Evolutionary conservation across 345 rosid genomes (phyloP).

Genomic region (Stellera chamaejasme): DNA sequence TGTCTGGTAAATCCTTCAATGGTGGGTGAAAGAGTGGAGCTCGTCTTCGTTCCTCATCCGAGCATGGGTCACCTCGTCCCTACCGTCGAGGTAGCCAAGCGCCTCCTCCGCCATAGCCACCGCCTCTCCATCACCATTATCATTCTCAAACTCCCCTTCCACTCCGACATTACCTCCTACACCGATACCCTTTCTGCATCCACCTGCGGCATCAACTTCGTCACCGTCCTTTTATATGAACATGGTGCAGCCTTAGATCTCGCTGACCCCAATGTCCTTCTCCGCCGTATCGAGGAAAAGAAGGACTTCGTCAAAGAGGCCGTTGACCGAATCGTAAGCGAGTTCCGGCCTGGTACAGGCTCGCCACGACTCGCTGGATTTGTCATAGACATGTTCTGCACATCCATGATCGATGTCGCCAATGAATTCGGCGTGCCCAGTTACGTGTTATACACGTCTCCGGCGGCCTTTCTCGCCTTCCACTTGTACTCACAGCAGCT

Average conservation of each 20-base stretch:
- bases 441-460: slow-evolving; percentile 38
- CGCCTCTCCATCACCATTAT: slow-evolving; percentile 40
- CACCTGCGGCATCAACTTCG: slow-evolving; percentile 27
- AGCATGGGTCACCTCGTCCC: slow-evolving; percentile 43
- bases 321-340: slow-evolving; percentile 6
- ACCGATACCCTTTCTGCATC: slow-evolving; percentile 13
- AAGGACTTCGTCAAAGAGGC: slow-evolving; percentile 29
- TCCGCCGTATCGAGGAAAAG: slow-evolving; percentile 14
- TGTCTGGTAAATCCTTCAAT: too few species aligned
- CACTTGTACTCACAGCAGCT: slow-evolving; percentile 9
- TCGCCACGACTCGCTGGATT: slow-evolving; percentile 35
- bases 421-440: slow-evolving; percentile 32
- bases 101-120: slow-evolving; percentile 29
- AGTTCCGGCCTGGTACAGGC: slow-evolving; percentile 3
- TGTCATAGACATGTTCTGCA: slow-evolving; percentile 49
- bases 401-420: slow-evolving; percentile 39
- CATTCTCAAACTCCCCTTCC: slow-evolving; percentile 16
- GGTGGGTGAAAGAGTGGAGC: slow-evolving; percentile 10
- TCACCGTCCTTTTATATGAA: slow-evolving; percentile 18
- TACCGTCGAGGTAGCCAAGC: slow-evolving; percentile 31
- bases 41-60: slow-evolving; percentile 40
- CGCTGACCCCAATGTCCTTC: neutral
- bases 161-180: slow-evolving; percentile 1
- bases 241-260: neutral
- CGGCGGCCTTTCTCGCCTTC: slow-evolving; percentile 30